Conservation (phyloP, 2,329 filamentous ascomycete species). For the Mariannaea sp. region DNA sequence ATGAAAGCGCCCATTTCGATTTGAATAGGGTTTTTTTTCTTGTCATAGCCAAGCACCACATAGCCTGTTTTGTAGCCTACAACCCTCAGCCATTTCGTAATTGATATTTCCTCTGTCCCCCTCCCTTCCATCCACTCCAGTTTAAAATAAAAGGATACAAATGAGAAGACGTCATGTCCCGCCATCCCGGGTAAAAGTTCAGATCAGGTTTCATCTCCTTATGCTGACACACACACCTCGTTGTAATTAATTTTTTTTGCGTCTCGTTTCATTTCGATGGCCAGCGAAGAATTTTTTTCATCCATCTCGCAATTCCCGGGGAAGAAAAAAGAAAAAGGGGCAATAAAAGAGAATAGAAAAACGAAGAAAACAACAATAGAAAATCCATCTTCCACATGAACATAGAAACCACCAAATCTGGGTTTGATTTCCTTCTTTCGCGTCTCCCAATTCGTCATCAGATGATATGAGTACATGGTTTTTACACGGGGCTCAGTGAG, state of each 20-base stretch:
- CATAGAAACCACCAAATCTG: constrained; percentile 17
- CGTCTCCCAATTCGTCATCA: constrained; percentile 31
- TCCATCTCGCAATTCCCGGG: constrained; percentile 1
- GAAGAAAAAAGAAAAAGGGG: too few relatives aligned
- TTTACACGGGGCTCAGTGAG: constrained; percentile 26
- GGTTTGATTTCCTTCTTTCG: constrained; percentile 17
- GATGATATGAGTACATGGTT: constrained; percentile 37
- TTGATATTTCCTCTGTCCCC: too few relatives aligned
- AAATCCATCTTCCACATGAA: constrained; percentile 5
- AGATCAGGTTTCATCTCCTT: not conserved
- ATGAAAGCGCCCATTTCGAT: too few relatives aligned
- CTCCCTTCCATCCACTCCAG: too few relatives aligned
- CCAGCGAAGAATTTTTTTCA: constrained; percentile 11
- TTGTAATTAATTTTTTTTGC: constrained; percentile 19
- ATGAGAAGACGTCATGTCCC: constrained; percentile 32
- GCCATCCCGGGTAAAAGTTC: constrained; percentile 19
- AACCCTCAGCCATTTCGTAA: constrained; percentile 5
- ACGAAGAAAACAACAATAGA: not conserved
- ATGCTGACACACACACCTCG: constrained; percentile 14
- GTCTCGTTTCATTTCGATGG: constrained; percentile 21
- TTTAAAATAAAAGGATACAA: constrained; percentile 34
- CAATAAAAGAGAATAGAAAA: too few relatives aligned
- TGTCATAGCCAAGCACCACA: too few relatives aligned
- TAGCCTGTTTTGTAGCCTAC: not conserved
- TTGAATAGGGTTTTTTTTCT: too few relatives aligned